Conservation (phyloP, 495 filamentous ascomycete species). For the Lasiosphaeris hirsuta region DNA sequence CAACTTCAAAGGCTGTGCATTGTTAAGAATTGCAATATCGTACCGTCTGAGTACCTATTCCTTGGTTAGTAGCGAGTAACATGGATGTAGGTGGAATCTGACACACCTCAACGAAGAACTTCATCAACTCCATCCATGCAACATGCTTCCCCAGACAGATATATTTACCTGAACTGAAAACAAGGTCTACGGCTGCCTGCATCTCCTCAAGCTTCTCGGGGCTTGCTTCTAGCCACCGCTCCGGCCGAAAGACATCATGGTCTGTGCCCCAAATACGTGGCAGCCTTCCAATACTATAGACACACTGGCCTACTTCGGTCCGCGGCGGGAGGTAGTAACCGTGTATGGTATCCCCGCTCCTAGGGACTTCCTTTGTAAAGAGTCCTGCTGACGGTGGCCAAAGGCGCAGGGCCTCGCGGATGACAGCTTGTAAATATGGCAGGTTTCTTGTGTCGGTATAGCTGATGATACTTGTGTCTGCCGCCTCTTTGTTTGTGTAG, state of each 20-base stretch:
- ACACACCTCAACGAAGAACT: conserved; percentile 20
- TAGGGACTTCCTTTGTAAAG: conserved; percentile 42
- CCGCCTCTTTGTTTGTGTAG: not conserved
- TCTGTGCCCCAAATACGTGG: conserved; percentile 34
- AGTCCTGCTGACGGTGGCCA: conserved; percentile 35
- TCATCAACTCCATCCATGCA: conserved; percentile 43
- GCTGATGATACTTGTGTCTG: conserved; percentile 25
- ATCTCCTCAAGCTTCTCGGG: conserved; percentile 29
- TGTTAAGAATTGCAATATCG: conserved; percentile 43
- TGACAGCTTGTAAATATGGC: conserved; percentile 58
- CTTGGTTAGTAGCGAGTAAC: not conserved
- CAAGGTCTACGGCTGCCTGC: conserved; percentile 24
- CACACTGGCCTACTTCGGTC: conserved; percentile 49
- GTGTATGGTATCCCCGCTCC: conserved; percentile 48
- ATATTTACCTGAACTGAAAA: conserved; percentile 31
- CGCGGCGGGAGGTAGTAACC: conserved; percentile 48
- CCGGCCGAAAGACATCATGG: conserved; percentile 44
- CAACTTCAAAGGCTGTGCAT: conserved; percentile 33
- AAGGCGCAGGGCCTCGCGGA: conserved; percentile 48
- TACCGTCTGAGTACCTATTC: conserved; percentile 16
- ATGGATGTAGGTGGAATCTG: no score
- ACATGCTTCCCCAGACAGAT: conserved; percentile 36
- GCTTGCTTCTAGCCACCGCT: conserved; percentile 46
- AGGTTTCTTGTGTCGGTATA: conserved; percentile 68
- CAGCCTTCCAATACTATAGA: conserved; percentile 20